Evolutionary conservation across 164 flowering plant species (phyloP), one percentile per base, ranked within the genome.

Genomic region (Chloranthus sessilifolius): DNA sequence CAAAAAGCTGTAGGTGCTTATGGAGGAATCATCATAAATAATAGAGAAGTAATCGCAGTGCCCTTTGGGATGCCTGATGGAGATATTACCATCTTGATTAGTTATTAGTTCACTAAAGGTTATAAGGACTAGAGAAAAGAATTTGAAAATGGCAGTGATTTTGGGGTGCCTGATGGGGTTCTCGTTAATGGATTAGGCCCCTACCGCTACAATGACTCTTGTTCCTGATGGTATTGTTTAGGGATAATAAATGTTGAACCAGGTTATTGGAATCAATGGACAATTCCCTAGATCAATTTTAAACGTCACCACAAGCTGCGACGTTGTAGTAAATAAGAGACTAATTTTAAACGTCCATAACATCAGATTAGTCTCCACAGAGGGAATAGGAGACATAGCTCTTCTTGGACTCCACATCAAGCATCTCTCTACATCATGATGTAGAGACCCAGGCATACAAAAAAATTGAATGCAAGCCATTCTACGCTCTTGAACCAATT

Each of bases 1-100:
- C 98, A 88, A 28, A 73, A 80, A 75, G 98, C 98, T 56, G 64
- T 88, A 3, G 98, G 98, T 54, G 98, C 96, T 31, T 91, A 69
- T 72, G 98, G 98, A 27, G 98, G 90, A 49, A 80, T 91, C 43
- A 72, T 68, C 15, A 62, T 91, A 38, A 83, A 85, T 71, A 88
- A 91, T 53, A 70, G 96, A 68, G 75, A 59, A 3, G 79, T 88
- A 46, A 88, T 91, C 59, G 79, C 96, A n/a, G 55, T 91, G 17
- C 98, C 98, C 15, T 91, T 88, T 68, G 78, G 62, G 11, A 46
- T 65, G 14, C 98, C 98, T 9, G 95, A 87, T 78, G 98, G 92
- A 37, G 98, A 91, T 67, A 69, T 91, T 44, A 72, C 90, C 5
- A 59, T 91, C 51, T 75, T 85, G 50, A 79, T 91, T 24, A 68